Evolutionary conservation across 2,329 filamentous ascomycete species (phyloP), one percentile per base, ranked within the genome.

Genomic region (Colletotrichum trifolii): DNA sequence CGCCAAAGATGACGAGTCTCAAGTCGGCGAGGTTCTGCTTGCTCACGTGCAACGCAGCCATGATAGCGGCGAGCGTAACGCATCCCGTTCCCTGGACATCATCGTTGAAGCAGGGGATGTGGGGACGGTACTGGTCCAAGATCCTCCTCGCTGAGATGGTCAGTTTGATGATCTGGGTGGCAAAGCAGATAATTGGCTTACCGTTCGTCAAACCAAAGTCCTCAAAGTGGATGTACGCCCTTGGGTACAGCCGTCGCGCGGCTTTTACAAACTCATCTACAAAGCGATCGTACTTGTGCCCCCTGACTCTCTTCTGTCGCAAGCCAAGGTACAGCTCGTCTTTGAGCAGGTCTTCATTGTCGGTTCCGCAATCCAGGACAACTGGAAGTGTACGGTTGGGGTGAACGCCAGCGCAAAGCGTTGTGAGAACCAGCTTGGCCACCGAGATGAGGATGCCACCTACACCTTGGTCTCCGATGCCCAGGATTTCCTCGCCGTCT

Each of bases 41-140:
- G 66, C 84, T 88, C 8, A 95, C 88, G 65, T 92, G 87, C 8
- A 94, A 80, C 0, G 87, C 93, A 0, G 93, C 88, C 81, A 93
- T 88, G 67, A 97, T 89, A 1, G 91, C 93, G 0, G 93, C 93
- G 0, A 97, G 84, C 0, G 94, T 95, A 1, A 97, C 93, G 64
- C 92, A 95, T 0, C 93, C 94, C 0, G 94, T 97, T 1, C 93
- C 94, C 75, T 97, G 93, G 0, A 97, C 89, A 74, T 97, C 93
- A 64, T 97, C 94, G 72, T 97, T 97, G 82, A 97, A 97, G 75
- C 93, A 96, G 0, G 93, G 84, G 8, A 95, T 89, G 54, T 91
- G 73, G 0, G 89, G 83, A 1, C 90, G 86, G 71, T 96, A 97
- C 40, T 83, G 85, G 65, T 97, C 91, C 1, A 97, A 82, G 2